Percentiles rank a stretch among this genome's conserved stretches.
Evolutionary conservation across 2,329 filamentous ascomycete species (phyloP).

Genomic region (Alternaria alternata): DNA sequence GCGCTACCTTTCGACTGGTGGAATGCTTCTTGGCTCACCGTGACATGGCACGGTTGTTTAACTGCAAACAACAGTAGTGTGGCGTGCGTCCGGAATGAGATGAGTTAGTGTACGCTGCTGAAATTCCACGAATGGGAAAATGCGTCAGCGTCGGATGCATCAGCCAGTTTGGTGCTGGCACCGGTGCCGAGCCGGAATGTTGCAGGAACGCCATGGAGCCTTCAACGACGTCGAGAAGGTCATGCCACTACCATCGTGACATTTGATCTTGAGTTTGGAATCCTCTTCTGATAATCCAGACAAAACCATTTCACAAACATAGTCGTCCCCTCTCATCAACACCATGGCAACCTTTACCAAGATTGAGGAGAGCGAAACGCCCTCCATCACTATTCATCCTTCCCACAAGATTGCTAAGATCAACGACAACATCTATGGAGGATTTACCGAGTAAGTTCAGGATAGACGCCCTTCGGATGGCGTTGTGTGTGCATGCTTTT

Average conservation of each 20-base stretch:
- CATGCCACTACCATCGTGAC: conserved; percentile 14
- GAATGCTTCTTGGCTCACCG: conserved; percentile 8
- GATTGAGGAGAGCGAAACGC: conserved; percentile 66
- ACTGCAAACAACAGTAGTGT: conserved; percentile 6
- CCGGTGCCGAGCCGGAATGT: conserved; percentile 13
- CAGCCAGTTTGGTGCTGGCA: conserved; percentile 13
- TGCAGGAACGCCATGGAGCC: conserved; percentile 17
- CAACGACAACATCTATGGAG: conserved; percentile 82
- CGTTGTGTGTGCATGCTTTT: conserved; percentile 6
- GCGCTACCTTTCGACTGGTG: conserved; percentile 13
- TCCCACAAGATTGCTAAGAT: conserved; percentile 74
- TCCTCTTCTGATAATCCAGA: background rate
- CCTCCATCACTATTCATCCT: conserved; percentile 72
- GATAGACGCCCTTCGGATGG: background rate
- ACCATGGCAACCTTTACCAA: conserved; percentile 77
- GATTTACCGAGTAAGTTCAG: conserved; percentile 77
- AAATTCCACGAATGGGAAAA: conserved; percentile 15
- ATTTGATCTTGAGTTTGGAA: background rate
- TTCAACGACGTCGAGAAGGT: conserved; percentile 17
- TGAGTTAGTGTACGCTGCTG: background rate
- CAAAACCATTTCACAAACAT: background rate
- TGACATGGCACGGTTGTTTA: conserved; percentile 7
- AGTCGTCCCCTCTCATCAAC: too few species aligned
- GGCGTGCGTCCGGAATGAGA: background rate
- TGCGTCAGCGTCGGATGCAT: background rate